Base-by-base conservation (phyloP, 2,329 filamentous ascomycete genomes). In the Hypoxylon sp. region DNA sequence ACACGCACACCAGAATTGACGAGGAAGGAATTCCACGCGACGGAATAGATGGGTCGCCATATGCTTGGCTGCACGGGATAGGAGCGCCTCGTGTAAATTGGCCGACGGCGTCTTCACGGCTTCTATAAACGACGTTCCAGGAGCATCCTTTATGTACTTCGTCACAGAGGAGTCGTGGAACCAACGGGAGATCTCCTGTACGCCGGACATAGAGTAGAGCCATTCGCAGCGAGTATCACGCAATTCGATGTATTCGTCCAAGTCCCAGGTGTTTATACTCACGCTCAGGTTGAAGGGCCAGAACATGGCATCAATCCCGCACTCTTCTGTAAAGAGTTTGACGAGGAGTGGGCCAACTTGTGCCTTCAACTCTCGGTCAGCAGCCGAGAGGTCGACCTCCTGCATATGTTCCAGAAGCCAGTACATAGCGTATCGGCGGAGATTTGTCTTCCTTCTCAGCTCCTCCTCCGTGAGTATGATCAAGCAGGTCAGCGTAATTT, bases 251-350 rank as follows among this genome's bases (percentile, higher is more conserved):
- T 73, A 71, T 49, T 77, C 76, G 1, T 59, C 71, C 36, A 66
- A 50, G 13, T 72, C 67, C 76, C 76, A 77, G 0, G 74, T 77
- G 49, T 74, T 73, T 51, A 68, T 65, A 50, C 75, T 71, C 30
- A 71, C 68, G 23, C 60, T 63, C 38, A 65, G 23, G 41, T 67
- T 58, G 19, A 74, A 73, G 2, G 69, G 62, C 75, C 75, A 78
- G 63, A 78, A 78, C 59, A 77, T 53, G 3, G 74, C 73, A 60
- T 78, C 75, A 10, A 78, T 73, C 1, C 75, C 75, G 43, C 65
- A 72, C 21, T 75, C 68, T 7, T 71, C 67, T 1, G 74, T 78
- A 36, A 78, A 73, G 2, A 78, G 68, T 32, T 73, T 72, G 28
- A 77, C 69, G 17, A 78, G 70, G 6, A 77, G 70, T 21, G 72